phyloP scores from a whole-genome alignment of 2,329 filamentous ascomycete species.

The Aspergillus ochraceus region DNA sequence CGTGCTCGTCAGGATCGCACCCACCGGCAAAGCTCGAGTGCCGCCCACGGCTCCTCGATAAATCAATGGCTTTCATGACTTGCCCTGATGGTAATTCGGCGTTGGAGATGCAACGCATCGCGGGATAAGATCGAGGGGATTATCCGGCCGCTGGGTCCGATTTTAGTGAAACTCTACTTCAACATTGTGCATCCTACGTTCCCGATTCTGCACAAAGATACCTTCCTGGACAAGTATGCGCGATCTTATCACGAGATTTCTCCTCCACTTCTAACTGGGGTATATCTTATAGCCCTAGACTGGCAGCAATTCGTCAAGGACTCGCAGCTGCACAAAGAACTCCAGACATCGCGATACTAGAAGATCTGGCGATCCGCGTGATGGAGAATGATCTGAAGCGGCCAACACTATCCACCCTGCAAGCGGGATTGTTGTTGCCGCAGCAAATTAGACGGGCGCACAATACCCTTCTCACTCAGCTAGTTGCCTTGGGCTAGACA shows the following conservation, averaged over 20 bases:
- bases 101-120: conserved; percentile 9
- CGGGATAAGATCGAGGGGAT: conserved; percentile 61
- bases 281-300: conserved; percentile 74
- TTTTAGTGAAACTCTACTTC: conserved; percentile 79
- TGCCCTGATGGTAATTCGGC: background rate
- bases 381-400: conserved; percentile 39
- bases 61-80: background rate
- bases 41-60: background rate
- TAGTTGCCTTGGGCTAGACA: conserved; percentile 59
- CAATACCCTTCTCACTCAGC: conserved; percentile 51
- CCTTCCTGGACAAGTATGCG: conserved; percentile 77
- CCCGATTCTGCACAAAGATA: conserved; percentile 77
- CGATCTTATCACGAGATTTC: conserved; percentile 72
- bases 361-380: conserved; percentile 48
- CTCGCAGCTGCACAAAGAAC: conserved; percentile 1
- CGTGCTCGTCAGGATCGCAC: background rate
- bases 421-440: conserved; percentile 56
- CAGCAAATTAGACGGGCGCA: conserved; percentile 48
- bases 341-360: conserved; percentile 30
- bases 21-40: background rate
- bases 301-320: conserved; percentile 68
- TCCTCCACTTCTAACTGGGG: conserved; percentile 72
- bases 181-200: conserved; percentile 76
- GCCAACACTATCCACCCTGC: conserved; percentile 57
- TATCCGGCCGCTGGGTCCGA: conserved; percentile 73